These are phyloP conservation scores for Trichoderma koningiopsis DNA, from an alignment of 2,329 filamentous ascomycete species.

Conservation along the genomic window DNA sequence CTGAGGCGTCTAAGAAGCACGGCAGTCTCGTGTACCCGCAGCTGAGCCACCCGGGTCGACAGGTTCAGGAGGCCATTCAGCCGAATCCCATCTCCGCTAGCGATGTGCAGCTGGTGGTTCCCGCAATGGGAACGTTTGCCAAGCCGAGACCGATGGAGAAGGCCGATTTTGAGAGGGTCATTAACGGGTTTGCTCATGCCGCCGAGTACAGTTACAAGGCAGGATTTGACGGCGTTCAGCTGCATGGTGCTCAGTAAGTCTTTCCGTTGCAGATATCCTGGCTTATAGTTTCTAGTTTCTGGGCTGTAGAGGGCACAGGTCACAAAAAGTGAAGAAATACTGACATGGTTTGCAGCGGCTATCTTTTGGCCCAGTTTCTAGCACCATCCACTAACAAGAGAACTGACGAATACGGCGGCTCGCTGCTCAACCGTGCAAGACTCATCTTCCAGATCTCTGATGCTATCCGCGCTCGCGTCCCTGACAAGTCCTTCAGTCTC, in stretches of 20 bases:
- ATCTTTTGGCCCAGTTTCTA: slow-evolving; percentile 57
- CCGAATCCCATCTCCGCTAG: slow-evolving; percentile 46
- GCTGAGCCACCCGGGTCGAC: slow-evolving; percentile 60
- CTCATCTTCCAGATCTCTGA: slow-evolving; percentile 49
- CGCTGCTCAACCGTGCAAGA: slow-evolving; percentile 47
- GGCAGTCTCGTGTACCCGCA: slow-evolving; percentile 64
- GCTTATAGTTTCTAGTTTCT: background rate
- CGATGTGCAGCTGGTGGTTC: slow-evolving; percentile 39
- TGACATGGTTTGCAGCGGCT: slow-evolving; percentile 41
- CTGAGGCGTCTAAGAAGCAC: slow-evolving; percentile 55
- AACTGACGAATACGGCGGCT: slow-evolving; percentile 54
- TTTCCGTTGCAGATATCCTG: background rate
- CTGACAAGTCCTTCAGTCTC: slow-evolving; percentile 44
- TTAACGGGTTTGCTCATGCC: slow-evolving; percentile 63
- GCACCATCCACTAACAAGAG: slow-evolving; percentile 51
- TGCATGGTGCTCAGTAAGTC: slow-evolving; percentile 53
- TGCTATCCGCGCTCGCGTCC: slow-evolving; percentile 38
- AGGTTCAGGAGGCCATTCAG: slow-evolving; percentile 30
- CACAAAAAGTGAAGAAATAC: background rate
- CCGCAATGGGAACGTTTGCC: slow-evolving; percentile 39
- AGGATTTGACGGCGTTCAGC: slow-evolving; percentile 57
- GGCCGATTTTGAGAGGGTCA: slow-evolving; percentile 57
- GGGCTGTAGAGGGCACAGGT: background rate
- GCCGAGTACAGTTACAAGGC: slow-evolving; percentile 64
- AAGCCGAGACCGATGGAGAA: slow-evolving; percentile 56